Evolutionary conservation across 345 rosid genomes (phyloP), one percentile per base, ranked within the genome.

Genomic region (Cardamine occulta): DNA sequence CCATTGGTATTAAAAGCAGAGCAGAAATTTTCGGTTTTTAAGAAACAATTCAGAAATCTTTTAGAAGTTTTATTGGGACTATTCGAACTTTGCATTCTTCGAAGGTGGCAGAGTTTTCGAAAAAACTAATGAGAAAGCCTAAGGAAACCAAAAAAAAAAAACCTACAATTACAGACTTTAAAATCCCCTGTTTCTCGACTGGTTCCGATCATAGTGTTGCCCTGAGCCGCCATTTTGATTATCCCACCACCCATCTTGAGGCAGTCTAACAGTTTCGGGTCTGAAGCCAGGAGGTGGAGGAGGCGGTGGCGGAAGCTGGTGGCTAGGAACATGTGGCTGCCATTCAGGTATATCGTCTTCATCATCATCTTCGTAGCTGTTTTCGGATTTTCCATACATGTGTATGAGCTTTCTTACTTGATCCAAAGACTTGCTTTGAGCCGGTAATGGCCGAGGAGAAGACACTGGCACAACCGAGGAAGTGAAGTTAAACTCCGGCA

Each of bases 311-410:
- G 67, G 81, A 53, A 78, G 70, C 65, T 66, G 74, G 44, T 78
- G 77, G 81, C 1, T 65, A 39, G 37, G 26, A 6, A 32, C 70
- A 31, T 86, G 84, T 23, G 98, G 99, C 18, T 81, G 91, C 99
- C 98, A 96, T 79, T 96, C 99, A 0, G 99, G 99, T 79, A 96
- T 96, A 58, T 92, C 97, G 2, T 94, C 95, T 0, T 88, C 97
- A 0, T 88, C 96, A 12, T 90, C 90, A 63, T 58, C 55, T 40
- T 59, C 93, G 88, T 67, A 18, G 14, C 4, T 45, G 62, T 54
- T 35, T 31, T 71, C 68, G 14, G 97, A 77, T 14, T 90, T 93
- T 23, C 99, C 99, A 55, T 96, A 96, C 86, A 82, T 89, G 24
- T 85, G 94, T 57, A 96, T 82, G 73, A 96, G 99, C 63, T 96